Evolutionary conservation across 2,329 filamentous ascomycete species (phyloP).

Genomic region (Paracamarosporium sp.): DNA sequence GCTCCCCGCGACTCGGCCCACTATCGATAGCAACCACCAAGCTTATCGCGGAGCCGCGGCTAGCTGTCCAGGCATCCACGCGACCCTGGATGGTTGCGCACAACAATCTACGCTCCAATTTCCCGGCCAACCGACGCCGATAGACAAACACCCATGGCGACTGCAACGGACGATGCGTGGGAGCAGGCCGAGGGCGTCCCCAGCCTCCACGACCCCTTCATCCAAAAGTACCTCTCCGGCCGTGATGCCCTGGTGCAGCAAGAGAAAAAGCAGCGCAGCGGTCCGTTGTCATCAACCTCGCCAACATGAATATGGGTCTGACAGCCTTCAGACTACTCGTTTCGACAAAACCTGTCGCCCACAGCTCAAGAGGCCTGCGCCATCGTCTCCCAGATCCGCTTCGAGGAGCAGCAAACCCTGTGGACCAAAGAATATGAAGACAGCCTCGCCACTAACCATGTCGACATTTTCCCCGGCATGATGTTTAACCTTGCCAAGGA

Average conservation of each 20-base stretch:
- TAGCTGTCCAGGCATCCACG: too few relatives aligned
- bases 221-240: slow-evolving; percentile 81
- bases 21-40: background rate
- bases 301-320: slow-evolving; percentile 23
- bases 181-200: slow-evolving; percentile 50
- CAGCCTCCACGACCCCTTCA: slow-evolving; percentile 70
- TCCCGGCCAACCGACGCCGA: background rate
- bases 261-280: slow-evolving; percentile 83
- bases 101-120: too few relatives aligned
- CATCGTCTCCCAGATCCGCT: slow-evolving; percentile 81
- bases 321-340: slow-evolving; percentile 66
- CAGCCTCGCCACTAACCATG: slow-evolving; percentile 67
- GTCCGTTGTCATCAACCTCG: slow-evolving; percentile 53
- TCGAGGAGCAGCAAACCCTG: slow-evolving; percentile 74
- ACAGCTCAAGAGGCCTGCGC: slow-evolving; percentile 77
- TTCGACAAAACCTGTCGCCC: slow-evolving; percentile 77
- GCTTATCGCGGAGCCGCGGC: slow-evolving; percentile 3
- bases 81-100: too few relatives aligned
- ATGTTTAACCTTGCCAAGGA: slow-evolving; percentile 88
- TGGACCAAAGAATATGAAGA: slow-evolving; percentile 81
- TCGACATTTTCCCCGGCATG: slow-evolving; percentile 83
- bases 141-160: slow-evolving; percentile 23
- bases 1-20: background rate
- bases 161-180: slow-evolving; percentile 46
- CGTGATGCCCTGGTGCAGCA: slow-evolving; percentile 77